Conservation (phyloP, 495 filamentous ascomycete species). For the Platismatia glauca region DNA sequence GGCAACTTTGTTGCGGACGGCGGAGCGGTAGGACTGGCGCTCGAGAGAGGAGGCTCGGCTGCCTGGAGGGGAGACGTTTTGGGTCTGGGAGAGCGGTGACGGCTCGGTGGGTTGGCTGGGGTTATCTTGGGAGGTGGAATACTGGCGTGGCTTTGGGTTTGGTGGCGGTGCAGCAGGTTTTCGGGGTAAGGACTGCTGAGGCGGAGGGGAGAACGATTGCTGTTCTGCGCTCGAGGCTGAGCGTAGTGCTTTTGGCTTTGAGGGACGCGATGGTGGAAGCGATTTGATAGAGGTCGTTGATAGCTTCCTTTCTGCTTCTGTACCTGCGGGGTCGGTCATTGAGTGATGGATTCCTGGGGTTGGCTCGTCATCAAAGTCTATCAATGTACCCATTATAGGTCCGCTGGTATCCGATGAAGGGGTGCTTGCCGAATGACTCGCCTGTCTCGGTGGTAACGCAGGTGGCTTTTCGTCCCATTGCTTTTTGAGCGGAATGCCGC, state of each 20-base stretch:
- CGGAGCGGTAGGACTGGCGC: slow-evolving; percentile 28
- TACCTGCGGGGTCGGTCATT: slow-evolving; percentile 25
- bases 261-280: slow-evolving; percentile 51
- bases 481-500: slow-evolving; percentile 18
- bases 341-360: slow-evolving; percentile 29
- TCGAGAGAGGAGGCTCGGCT: slow-evolving; percentile 29
- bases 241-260: slow-evolving; percentile 59
- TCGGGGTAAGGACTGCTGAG: slow-evolving; percentile 28
- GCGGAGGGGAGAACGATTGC: slow-evolving; percentile 3
- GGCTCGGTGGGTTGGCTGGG: slow-evolving; percentile 18
- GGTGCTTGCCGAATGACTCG: slow-evolving; percentile 15
- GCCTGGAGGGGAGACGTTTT: slow-evolving; percentile 26
- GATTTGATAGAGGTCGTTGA: slow-evolving; percentile 12
- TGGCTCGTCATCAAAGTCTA: slow-evolving; percentile 53
- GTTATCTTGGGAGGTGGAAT: slow-evolving; percentile 21
- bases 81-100: slow-evolving; percentile 27
- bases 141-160: slow-evolving; percentile 30
- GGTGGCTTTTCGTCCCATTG: slow-evolving; percentile 25
- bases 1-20: slow-evolving; percentile 32
- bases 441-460: slow-evolving; percentile 26
- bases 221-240: slow-evolving; percentile 26
- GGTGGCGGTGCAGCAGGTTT: slow-evolving; percentile 41
- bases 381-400: slow-evolving; percentile 48
- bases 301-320: slow-evolving; percentile 13
- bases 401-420: slow-evolving; percentile 24